Evolutionary conservation across 202 grass and related monocot species (phyloP), one percentile per base, ranked within the genome.

Genomic region (Sporobolus alterniflorus): DNA sequence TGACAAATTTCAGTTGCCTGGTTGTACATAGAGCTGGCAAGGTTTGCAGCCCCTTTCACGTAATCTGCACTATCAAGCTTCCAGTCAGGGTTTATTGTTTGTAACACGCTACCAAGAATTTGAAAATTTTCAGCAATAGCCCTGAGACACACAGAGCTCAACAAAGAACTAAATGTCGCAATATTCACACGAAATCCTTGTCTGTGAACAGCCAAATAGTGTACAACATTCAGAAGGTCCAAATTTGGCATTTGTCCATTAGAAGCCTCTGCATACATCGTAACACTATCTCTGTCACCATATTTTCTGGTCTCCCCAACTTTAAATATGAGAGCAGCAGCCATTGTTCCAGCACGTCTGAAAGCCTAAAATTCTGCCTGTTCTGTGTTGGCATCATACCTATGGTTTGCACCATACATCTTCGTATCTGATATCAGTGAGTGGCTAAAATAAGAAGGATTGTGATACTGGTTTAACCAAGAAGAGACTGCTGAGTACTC

Each of bases 231-330:
- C 67, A 98, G 82, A 81, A 98, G 89, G 66, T 98, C 96, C 78
- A 98, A 86, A 80, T 98, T 98, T 56, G 93, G 96, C 96, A 98
- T 98, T 78, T 98, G 96, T 28, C 96, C 96, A 87, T 98, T 98
- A 84, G 96, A 95, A 74, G 92, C 96, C 79, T 98, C 96, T 32
- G 93, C 88, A 90, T 89, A 96, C 76, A 98, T 94, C 33, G 66
- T 87, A 70, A 98, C 83, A 74, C 87, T 76, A 82, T 98, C 96
- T 85, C 90, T 98, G 71, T 93, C 89, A 67, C 82, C 79, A 46
- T 80, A 42, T 70, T 83, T 90, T 21, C 80, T 76, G 44, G 57
- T 94, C 67, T 92, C 89, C 30, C 86, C 79, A 79, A 98, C 91
- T 90, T 90, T 96, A 81, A 95, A 78, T 75, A 96, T 92, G 83